Evolutionary conservation across 495 filamentous ascomycete species (phyloP).

Genomic region (Parachaetomium inaequale): DNA sequence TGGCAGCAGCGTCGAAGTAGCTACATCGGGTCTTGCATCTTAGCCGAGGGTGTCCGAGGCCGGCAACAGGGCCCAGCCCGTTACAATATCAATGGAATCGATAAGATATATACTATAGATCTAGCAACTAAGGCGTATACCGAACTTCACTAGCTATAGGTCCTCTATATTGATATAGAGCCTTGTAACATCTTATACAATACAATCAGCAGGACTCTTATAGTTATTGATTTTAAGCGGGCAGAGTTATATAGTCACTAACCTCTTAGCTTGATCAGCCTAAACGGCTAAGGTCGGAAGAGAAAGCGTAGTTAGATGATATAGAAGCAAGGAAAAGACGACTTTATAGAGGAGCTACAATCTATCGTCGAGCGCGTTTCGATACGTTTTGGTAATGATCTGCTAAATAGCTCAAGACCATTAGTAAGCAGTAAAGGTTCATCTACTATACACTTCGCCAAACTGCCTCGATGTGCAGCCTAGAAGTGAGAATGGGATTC

Average conservation of each 20-base stretch:
- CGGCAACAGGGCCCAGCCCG: too few species aligned
- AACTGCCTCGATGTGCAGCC: too few species aligned
- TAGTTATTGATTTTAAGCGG: constrained; percentile 7
- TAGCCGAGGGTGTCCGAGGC: too few species aligned
- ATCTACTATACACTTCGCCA: too few species aligned
- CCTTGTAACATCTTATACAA: constrained; percentile 7
- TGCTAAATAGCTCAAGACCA: neutral
- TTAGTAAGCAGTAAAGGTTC: too few species aligned
- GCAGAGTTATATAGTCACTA: neutral
- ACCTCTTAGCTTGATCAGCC: constrained; percentile 6
- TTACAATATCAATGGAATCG: neutral
- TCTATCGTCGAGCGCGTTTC: constrained; percentile 3
- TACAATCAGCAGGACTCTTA: constrained; percentile 4
- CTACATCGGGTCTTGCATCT: too few species aligned
- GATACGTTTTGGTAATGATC: neutral
- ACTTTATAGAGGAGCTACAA: neutral
- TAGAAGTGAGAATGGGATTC: too few species aligned
- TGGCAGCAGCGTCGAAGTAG: too few species aligned
- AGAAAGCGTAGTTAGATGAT: constrained; percentile 1
- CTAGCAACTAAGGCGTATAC: constrained; percentile 4
- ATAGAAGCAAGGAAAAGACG: constrained; percentile 8
- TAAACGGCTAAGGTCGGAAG: constrained; percentile 6
- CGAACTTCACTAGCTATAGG: constrained; percentile 9
- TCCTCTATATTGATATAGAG: constrained; percentile 6
- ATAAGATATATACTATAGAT: neutral